Evolutionary conservation across 176 grass and related monocot species (phyloP), one percentile per base, ranked within the genome.

Genomic region (Cenchrus fungigraminus): DNA sequence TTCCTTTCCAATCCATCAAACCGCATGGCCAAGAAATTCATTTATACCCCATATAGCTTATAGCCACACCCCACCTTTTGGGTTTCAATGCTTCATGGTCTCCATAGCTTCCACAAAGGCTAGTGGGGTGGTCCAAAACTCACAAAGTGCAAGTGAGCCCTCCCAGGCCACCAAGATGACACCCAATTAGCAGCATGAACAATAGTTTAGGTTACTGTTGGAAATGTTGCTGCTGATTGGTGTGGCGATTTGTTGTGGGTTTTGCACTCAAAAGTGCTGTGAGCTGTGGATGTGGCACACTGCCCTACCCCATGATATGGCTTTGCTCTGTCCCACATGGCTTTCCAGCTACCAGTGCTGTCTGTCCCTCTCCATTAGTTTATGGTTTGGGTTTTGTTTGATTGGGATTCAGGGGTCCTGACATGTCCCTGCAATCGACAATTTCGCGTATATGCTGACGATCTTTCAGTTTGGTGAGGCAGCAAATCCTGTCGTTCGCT

Each of bases 301-400:
- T 81, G 78, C 65, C 65, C 79, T 86, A 65, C 65, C 78, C 78
- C 73, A 72, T 72, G 45, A 72, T 15, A 72, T 50, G 69, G 45
- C 65, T 40, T 82, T 64, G 57, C 67, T 34, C 70, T 83, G 88
- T 56, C 73, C 84, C 84, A 86, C 79, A 79, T 86, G 79, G 71
- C 79, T 86, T 86, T 87, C 79, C 84, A 90, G 84, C 84, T 62
- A 42, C 66, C 13, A 52, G 50, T 86, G 79, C 28, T 83, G 57
- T 44, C 66, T 83, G 57, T 44, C 66, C 49, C 55, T 82, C 28
- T 78, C 66, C 40, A 49, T 19, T 90, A 79, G 42, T 79, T 87
- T 79, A 83, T 90, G 51, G 74, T 68, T 81, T n/a, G 31, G 78
- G 29, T 75, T 84, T 82, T 78, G 83, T 45, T 83, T 73, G 73